phyloP scores from a whole-genome alignment of 129 eudicot genomes.

The Flaveria linearis region DNA sequence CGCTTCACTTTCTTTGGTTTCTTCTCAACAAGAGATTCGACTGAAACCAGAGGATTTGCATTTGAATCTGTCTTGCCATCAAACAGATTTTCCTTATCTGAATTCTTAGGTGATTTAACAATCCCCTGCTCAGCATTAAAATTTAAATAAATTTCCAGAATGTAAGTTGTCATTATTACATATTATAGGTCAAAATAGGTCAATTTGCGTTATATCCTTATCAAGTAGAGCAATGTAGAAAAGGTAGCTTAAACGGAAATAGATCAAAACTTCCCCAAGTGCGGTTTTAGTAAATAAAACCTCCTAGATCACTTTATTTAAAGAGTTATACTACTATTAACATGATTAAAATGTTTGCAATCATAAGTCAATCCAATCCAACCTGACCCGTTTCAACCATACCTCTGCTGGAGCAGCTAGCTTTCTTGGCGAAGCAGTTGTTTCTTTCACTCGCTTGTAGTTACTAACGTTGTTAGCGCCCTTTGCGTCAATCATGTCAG shows the following conservation, averaged over 20 bases:
- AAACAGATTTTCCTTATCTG: slow-evolving; percentile 68
- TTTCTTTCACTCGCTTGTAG: slow-evolving; percentile 41
- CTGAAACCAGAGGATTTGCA: slow-evolving; percentile 27
- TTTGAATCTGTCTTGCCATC: slow-evolving; percentile 48
- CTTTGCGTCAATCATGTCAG: slow-evolving; percentile 63
- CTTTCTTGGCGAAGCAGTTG: slow-evolving; percentile 42
- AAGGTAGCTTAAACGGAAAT: not conserved
- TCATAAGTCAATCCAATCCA: not conserved
- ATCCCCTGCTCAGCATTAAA: slow-evolving; percentile 37
- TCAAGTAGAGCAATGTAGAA: not conserved
- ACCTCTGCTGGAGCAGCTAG: slow-evolving; percentile 43
- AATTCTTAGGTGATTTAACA: slow-evolving; percentile 49
- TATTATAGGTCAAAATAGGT: not conserved
- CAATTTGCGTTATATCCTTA: not conserved
- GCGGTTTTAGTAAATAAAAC: not conserved
- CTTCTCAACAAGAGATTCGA: slow-evolving; percentile 21
- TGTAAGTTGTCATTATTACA: not conserved
- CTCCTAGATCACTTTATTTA: not conserved
- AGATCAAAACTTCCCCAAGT: not conserved
- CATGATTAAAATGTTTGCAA: not conserved
- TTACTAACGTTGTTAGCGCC: slow-evolving; percentile 41
- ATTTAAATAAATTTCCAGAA: not conserved
- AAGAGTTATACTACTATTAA: not conserved
- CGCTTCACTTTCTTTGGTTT: slow-evolving; percentile 41
- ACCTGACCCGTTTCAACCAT: not conserved